Base-by-base conservation (phyloP, 345 rosid genomes). In the Conringia planisiliqua region DNA sequence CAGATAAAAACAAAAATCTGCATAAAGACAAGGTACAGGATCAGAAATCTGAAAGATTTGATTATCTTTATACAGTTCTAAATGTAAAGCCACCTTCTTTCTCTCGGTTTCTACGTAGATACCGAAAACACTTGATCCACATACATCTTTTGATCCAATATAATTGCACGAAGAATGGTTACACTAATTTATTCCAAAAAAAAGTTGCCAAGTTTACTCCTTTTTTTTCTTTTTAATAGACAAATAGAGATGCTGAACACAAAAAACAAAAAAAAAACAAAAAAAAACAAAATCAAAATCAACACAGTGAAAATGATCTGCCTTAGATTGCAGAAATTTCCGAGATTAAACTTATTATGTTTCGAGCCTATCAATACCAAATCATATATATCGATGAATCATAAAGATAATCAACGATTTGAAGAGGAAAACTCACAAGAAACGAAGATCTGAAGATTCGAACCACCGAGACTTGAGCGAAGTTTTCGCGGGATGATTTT, bases 391-490 rank as follows among this genome's bases (percentile, higher is more conserved):
- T 1, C 14, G 62, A 35, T 10, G 58, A 44, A 20, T 35, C 16
- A 24, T 13, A 40, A 35, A 4, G n/a, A 30, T 33, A 51, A 42
- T 33, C 65, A 64, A 10, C 18, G n/a, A 64, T 43, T 56, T 10
- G 39, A 33, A 35, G 50, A 47, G 27, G 52, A 74, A 36, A 58
- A 59, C 73, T 51, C 62, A 75, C 73, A 51, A 11, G 50, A 66
- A 66, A 44, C n/a, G 3, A 48, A 74, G 73, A 67, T 59, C 62
- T 59, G 51, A 58, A 8, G 42, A 30, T 30, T 33, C 7, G 36
- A 38, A 38, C 42, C 40, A 16, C 42, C 30, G 43, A 17, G 3
- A 0, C 18, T 18, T 33, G 13, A 0, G 24, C 0, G 18, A 56
- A 56, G 18, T 38, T 30, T 22, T 2, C 24, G 24, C 24, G 17